phyloP scores from a whole-genome alignment of 768 basidiomycete genomes.

The Mycena belliarum region DNA sequence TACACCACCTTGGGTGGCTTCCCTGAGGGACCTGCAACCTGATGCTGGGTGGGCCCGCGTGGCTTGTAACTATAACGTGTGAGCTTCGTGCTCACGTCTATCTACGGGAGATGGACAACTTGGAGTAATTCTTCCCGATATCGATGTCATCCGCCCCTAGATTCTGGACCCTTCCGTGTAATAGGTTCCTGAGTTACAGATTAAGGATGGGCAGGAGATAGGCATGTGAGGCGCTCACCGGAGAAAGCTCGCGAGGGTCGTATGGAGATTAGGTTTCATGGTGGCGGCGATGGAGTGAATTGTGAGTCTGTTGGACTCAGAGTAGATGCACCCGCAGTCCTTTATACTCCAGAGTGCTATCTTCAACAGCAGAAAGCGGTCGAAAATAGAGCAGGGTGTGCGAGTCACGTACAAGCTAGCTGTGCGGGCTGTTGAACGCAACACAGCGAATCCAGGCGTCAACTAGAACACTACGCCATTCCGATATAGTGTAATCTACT shows the following conservation, averaged over 20 bases:
- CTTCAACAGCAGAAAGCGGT: too few species aligned
- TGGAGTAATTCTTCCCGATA: too few species aligned
- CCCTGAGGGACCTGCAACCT: too few species aligned
- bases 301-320: not conserved
- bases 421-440: too few species aligned
- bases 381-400: too few species aligned
- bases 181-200: not conserved
- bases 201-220: not conserved
- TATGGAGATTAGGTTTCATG: not conserved
- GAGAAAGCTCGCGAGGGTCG: not conserved
- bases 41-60: not conserved
- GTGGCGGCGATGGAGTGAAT: not conserved
- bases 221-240: not conserved
- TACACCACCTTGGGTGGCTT: too few species aligned
- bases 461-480: too few species aligned
- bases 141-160: not conserved
- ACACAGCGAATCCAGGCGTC: too few species aligned
- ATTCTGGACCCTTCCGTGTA: not conserved
- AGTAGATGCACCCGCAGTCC: not conserved
- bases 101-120: not conserved
- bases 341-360: not conserved
- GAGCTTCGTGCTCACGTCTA: not conserved
- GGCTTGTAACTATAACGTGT: not conserved
- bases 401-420: too few species aligned
- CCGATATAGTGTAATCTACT: too few species aligned